Conservation (phyloP, 2,329 filamentous ascomycete species). For the Colletotrichum brevisporum region DNA sequence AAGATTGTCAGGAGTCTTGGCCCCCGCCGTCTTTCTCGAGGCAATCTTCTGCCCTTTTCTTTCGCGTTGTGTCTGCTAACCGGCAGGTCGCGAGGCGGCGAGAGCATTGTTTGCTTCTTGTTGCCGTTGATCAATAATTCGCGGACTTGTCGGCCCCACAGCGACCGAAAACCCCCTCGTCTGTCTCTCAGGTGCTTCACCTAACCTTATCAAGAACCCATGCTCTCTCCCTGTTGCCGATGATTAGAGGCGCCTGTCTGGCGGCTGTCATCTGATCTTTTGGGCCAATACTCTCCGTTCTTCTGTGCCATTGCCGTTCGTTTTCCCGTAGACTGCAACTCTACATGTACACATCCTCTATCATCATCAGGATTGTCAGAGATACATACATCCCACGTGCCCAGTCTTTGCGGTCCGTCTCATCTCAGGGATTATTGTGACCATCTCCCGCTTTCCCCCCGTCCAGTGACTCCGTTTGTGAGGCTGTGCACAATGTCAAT, state of each 20-base stretch:
- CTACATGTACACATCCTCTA: background rate
- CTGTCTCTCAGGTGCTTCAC: conserved; percentile 7
- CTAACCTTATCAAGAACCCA: conserved; percentile 18
- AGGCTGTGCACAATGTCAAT: conserved; percentile 29
- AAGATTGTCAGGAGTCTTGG: conserved; percentile 21
- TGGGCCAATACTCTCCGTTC: background rate
- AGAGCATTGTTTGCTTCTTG: background rate
- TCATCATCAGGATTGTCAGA: background rate
- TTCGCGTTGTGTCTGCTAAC: background rate
- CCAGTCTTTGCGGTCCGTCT: conserved; percentile 22
- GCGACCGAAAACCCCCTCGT: conserved; percentile 17
- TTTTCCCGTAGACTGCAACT: background rate
- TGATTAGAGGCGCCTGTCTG: background rate
- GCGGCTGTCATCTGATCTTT: conserved; percentile 28
- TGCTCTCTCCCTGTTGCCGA: background rate
- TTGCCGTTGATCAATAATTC: background rate
- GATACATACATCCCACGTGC: conserved; percentile 7
- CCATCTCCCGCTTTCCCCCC: conserved; percentile 20
- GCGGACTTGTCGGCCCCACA: conserved; percentile 18
- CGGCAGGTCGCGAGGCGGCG: too few species aligned
- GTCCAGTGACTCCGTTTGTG: conserved; percentile 1
- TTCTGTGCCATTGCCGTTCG: background rate
- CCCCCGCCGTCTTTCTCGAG: conserved; percentile 12
- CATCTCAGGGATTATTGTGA: background rate
- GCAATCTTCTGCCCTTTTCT: background rate